Evolutionary conservation across 306 rosid genomes (phyloP).

Genomic region (Gastrolobium villosum): DNA sequence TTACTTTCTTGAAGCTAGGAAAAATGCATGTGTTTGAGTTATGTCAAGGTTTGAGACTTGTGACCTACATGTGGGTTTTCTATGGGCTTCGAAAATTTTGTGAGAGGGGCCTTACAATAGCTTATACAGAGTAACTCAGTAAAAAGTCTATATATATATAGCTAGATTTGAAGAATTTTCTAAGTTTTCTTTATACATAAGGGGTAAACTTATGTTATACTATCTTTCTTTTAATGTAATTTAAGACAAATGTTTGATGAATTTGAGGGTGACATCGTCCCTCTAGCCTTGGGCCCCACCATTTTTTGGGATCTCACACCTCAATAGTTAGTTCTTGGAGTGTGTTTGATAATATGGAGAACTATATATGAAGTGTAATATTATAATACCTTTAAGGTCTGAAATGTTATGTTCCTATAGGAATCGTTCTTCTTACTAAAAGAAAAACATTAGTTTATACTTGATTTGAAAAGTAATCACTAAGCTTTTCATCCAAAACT

Average conservation of each 20-base stretch:
- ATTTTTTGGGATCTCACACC: background rate
- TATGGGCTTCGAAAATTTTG: background rate
- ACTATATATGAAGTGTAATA: background rate
- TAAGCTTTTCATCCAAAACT: slow-evolving; percentile 10
- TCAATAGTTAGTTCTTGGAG: background rate
- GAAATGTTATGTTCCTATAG: background rate
- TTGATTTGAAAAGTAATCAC: slow-evolving; percentile 5
- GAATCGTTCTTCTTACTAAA: background rate
- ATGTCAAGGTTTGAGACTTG: background rate
- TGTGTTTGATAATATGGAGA: too few species aligned
- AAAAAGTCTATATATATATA: too few species aligned
- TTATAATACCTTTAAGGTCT: background rate
- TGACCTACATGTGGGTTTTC: too few species aligned
- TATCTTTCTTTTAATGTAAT: too few species aligned
- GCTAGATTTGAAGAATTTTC: too few species aligned
- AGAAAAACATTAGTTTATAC: background rate
- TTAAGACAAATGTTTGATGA: too few species aligned
- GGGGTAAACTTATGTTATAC: too few species aligned
- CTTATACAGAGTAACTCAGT: too few species aligned
- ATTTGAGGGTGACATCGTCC: too few species aligned
- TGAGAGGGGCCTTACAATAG: too few species aligned
- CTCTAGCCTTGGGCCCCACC: too few species aligned
- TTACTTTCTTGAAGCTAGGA: background rate
- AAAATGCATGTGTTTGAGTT: background rate
- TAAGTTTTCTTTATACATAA: too few species aligned